These are phyloP conservation scores for Mycena floridula DNA, from an alignment of 768 basidiomycete genomes.

Conservation along the genomic window DNA sequence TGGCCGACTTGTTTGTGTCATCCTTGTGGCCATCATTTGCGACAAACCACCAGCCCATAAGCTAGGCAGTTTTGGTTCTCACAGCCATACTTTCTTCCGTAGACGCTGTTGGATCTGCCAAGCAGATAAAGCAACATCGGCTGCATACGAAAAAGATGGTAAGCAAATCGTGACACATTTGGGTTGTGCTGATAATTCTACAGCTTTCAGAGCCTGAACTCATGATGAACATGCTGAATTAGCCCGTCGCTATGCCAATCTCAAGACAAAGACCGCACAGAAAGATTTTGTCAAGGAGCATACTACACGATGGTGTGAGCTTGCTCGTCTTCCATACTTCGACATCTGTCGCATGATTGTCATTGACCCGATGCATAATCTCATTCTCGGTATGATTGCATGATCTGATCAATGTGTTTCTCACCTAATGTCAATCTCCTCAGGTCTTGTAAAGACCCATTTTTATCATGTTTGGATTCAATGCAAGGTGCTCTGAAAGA, in stretches of 20 bases:
- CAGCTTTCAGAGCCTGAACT: conserved; percentile 1
- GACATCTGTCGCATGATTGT: conserved; percentile 14
- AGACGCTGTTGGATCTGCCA: conserved; percentile 19
- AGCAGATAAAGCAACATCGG: conserved; percentile 11
- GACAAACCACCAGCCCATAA: conserved; percentile 27
- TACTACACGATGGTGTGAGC: conserved; percentile 13
- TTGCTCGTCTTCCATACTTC: conserved; percentile 18
- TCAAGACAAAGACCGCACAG: background rate
- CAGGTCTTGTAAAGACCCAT: conserved; percentile 12
- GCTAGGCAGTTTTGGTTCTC: conserved; percentile 19
- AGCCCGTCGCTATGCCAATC: background rate
- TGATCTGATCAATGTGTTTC: background rate
- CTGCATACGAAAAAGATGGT: conserved; percentile 13
- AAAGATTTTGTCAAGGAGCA: conserved; percentile 11
- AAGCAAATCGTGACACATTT: background rate
- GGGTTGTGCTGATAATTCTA: background rate
- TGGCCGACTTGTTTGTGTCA: conserved; percentile 19
- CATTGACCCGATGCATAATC: conserved; percentile 22
- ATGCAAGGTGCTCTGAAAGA: conserved; percentile 7
- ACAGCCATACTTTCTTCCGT: conserved; percentile 21
- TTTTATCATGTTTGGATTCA: conserved; percentile 15
- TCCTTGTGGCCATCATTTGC: conserved; percentile 20
- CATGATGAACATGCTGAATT: background rate
- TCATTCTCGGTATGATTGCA: conserved; percentile 14
- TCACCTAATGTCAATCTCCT: background rate